Percentiles rank a stretch among this genome's conserved stretches.
Evolutionary conservation across 768 basidiomycete genomes (phyloP).

Genomic region (Lactifluus rugatus): DNA sequence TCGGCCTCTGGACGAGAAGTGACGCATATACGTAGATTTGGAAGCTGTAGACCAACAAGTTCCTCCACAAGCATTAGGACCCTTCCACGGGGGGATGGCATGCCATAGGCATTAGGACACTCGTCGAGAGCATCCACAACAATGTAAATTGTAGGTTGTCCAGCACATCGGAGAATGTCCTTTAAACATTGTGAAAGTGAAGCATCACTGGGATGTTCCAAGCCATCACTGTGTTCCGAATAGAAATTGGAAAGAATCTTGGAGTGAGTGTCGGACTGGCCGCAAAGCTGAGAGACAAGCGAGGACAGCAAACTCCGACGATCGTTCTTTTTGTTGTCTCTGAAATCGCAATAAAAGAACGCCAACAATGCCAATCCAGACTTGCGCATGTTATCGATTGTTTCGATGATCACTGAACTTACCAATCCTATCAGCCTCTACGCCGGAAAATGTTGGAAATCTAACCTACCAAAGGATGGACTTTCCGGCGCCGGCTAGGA

Average conservation of each 20-base stretch:
- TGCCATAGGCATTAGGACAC: neutral
- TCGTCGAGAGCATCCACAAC: neutral
- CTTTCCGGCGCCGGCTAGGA: slow-evolving; percentile 1
- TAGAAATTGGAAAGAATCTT: neutral
- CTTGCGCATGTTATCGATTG: neutral
- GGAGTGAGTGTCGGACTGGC: neutral
- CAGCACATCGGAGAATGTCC: neutral
- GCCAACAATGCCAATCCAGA: neutral
- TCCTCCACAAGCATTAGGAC: neutral
- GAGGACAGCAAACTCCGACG: neutral
- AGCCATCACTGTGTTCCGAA: neutral
- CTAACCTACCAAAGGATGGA: neutral
- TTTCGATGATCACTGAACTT: neutral
- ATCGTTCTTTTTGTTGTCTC: neutral
- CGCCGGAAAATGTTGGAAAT: neutral
- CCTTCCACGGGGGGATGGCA: neutral
- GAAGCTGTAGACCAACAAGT: neutral
- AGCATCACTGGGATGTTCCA: neutral
- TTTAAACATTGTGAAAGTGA: neutral
- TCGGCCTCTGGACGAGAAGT: neutral
- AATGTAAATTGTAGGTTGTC: neutral
- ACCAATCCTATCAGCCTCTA: neutral
- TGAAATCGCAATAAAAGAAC: slow-evolving; percentile 2
- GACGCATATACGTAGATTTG: neutral
- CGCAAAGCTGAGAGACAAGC: neutral